These are phyloP conservation scores for Brasenia schreberi DNA, from an alignment of 164 flowering plant genomes.

Conservation along the genomic window DNA sequence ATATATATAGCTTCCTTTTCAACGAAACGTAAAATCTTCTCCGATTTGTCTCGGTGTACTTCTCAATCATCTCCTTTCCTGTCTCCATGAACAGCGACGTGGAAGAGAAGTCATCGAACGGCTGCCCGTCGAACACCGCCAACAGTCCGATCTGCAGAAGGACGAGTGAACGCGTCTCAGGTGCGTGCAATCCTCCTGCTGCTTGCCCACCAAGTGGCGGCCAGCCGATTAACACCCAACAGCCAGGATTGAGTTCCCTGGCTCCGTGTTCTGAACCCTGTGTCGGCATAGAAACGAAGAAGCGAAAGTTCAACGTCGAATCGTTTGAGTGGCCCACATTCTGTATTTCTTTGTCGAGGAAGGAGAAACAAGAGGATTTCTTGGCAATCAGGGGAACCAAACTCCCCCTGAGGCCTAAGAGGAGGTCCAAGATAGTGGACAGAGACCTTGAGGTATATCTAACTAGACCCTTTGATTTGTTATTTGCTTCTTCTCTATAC, in stretches of 20 bases:
- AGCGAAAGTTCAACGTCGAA: conserved; percentile 21
- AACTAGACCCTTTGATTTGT: too few species aligned
- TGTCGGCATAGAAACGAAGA: neutral
- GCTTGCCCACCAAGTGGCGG: too few species aligned
- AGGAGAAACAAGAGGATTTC: conserved; percentile 81
- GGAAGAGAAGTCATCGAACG: conserved; percentile 16
- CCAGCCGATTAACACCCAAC: neutral
- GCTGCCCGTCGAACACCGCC: conserved; percentile 11
- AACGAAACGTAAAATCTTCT: neutral
- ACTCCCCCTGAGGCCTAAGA: conserved; percentile 72
- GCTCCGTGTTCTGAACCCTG: conserved; percentile 3
- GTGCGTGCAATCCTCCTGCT: conserved; percentile 1
- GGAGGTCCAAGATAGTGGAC: conserved; percentile 50
- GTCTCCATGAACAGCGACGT: conserved; percentile 11
- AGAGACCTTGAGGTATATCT: conserved; percentile 39
- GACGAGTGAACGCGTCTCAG: conserved; percentile 7
- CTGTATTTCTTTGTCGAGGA: conserved; percentile 39
- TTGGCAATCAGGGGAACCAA: conserved; percentile 62
- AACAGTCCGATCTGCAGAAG: conserved; percentile 9
- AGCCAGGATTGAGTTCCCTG: conserved; percentile 4
- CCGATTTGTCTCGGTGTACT: neutral
- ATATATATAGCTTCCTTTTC: too few species aligned
- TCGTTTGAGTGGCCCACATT: conserved; percentile 44
- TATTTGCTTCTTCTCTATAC: too few species aligned
- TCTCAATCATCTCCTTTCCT: neutral